Evolutionary conservation across 306 rosid species (phyloP).

Genomic region (Dryas octopetala): DNA sequence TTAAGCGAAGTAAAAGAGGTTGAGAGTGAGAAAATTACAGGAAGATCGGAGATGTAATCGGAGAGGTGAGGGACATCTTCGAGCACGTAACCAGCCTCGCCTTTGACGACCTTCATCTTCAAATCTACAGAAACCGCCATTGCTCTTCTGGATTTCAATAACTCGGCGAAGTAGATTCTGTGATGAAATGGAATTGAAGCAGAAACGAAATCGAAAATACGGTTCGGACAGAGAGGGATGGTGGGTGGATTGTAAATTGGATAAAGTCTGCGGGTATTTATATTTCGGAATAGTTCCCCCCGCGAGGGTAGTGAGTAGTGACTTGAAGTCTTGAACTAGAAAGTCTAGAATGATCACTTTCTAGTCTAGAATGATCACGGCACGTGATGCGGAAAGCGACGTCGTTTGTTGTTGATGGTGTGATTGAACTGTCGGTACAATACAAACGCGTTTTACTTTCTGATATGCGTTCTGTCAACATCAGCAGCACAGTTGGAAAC

Average conservation of each 20-base stretch:
- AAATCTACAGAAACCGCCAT: slow-evolving; percentile 14
- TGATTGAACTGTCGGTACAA: no score
- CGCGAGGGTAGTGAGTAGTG: background rate
- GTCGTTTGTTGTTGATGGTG: background rate
- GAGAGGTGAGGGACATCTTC: slow-evolving; percentile 52
- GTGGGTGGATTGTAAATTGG: background rate
- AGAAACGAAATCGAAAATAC: background rate
- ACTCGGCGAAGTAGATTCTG: no score
- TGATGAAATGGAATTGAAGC: background rate
- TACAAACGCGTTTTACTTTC: no score
- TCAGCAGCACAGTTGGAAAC: background rate
- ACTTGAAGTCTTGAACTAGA: no score
- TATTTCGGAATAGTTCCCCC: background rate
- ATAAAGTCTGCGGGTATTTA: background rate
- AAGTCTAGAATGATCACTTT: background rate
- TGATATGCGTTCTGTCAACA: background rate
- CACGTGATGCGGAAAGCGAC: slow-evolving; percentile 1
- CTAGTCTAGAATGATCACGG: background rate
- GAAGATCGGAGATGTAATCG: slow-evolving; percentile 41
- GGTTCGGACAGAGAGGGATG: background rate
- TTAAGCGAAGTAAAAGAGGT: background rate
- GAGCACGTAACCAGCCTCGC: slow-evolving; percentile 45
- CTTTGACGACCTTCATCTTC: slow-evolving; percentile 30
- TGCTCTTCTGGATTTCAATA: background rate
- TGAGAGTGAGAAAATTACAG: slow-evolving; percentile 20